Evolutionary conservation across 2,329 filamentous ascomycete genomes (phyloP).

Genomic region (Dothideomycetes sp.): DNA sequence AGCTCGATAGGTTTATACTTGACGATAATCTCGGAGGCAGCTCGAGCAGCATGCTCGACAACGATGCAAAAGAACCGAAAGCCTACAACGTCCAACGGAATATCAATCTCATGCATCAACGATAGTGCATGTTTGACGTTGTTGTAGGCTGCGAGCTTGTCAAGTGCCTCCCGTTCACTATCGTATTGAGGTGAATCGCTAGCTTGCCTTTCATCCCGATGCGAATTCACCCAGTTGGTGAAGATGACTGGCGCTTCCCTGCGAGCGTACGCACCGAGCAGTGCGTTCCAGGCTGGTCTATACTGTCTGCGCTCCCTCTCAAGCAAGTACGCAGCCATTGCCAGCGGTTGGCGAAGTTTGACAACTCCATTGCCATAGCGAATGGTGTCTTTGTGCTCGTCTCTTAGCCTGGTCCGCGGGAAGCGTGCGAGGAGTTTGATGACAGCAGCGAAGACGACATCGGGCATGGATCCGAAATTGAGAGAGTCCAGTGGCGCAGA

Average conservation of each 20-base stretch:
- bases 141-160: slow-evolving; percentile 13
- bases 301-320: slow-evolving; percentile 10
- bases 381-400: background rate
- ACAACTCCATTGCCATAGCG: slow-evolving; percentile 1
- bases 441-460: slow-evolving; percentile 38
- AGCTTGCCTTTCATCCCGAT: background rate
- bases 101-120: slow-evolving; percentile 17
- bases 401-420: slow-evolving; percentile 14
- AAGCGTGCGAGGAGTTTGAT: slow-evolving; percentile 39
- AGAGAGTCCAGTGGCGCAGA: slow-evolving; percentile 1
- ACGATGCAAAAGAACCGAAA: slow-evolving; percentile 22
- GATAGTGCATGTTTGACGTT: slow-evolving; percentile 17
- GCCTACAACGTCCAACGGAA: slow-evolving; percentile 23
- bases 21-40: slow-evolving; percentile 9
- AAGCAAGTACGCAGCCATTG: slow-evolving; percentile 18
- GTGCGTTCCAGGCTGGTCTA: slow-evolving; percentile 15
- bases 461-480: slow-evolving; percentile 15
- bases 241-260: slow-evolving; percentile 1
- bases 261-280: slow-evolving; percentile 16
- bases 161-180: background rate
- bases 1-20: background rate
- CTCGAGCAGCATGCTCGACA: slow-evolving; percentile 19
- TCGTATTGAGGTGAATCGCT: background rate
- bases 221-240: slow-evolving; percentile 1
- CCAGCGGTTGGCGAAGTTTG: slow-evolving; percentile 11